Base-by-base conservation (phyloP, 2,329 filamentous ascomycete species). In the Verticillium nonalfalfae region DNA sequence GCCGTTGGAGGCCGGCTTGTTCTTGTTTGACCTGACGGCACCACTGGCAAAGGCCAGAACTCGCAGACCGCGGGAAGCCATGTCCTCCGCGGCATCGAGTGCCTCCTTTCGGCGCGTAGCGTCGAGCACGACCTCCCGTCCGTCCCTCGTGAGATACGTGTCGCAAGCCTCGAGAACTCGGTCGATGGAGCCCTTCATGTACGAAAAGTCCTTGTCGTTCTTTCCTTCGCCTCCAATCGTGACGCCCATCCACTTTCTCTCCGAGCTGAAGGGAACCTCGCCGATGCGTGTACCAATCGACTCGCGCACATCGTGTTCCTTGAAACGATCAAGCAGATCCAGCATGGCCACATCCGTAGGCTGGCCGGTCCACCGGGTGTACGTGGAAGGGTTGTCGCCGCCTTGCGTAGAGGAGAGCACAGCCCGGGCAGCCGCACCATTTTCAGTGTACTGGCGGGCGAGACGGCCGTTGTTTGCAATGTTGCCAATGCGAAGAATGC, bases 181-280 rank as follows among this genome's bases (percentile, higher is more conserved):
- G 74, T 99, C 95, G 50, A 98, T 82, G 38, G 95, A 91, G 36
- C 95, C 96, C 73, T 99, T 99, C 78, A 98, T 91, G 73, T 98
- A 99, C 0, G 92, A 93, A 66, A 92, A 88, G 69, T 96, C 91
- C 64, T 87, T 86, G 40, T 90, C 87, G 45, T 10, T 52, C 62
- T 79, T 81, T 35, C 79, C 76, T 57, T 85, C 81, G 26, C 81
- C 79, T 54, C 86, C 87, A 67, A 97, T 90, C 1, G 93, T 90
- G 34, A 97, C 93, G 38, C 96, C 96, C 96, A 99, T 99, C 94
- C 94, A 99, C 75, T 99, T 99, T 61, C 94, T 86, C 72, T 97
- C 93, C 1, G 95, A 99, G 72, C 94, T 98, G 75, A 99, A 99
- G 0, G 95, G 93, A 0, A 91, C 93, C 74, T 99, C 95, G 54